A percentile compares a stretch with the other conserved stretches of the same genome.
Conservation (phyloP, 805 yeast species). For the Yarrowia sp. region DNA sequence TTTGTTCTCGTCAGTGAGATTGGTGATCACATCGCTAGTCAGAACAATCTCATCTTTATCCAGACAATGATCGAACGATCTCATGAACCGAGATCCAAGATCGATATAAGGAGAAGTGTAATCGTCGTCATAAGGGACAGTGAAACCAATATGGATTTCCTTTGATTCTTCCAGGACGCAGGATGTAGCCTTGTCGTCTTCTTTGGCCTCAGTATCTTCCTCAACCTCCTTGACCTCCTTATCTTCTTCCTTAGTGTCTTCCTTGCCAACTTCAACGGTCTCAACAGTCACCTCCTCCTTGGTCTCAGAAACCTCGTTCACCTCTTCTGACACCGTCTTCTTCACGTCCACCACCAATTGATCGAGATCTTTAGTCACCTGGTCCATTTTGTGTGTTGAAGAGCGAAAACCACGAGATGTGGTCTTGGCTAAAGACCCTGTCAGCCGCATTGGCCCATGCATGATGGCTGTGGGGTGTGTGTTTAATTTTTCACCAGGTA, state of each 20-base stretch:
- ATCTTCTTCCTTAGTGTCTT: not conserved
- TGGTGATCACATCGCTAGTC: not conserved
- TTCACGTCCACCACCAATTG: not conserved
- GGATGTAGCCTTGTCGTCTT: not conserved
- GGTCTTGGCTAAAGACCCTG: too few species aligned
- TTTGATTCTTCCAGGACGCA: not conserved
- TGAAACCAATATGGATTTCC: constrained; percentile 1
- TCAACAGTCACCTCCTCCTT: not conserved
- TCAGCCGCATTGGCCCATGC: not conserved
- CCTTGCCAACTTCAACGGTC: not conserved
- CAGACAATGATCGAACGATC: not conserved
- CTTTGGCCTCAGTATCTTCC: not conserved
- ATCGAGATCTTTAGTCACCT: not conserved
- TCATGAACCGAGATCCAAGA: not conserved
- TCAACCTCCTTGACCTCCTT: not conserved
- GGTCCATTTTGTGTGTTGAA: not conserved
- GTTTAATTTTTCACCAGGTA: not conserved
- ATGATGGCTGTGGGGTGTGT: not conserved
- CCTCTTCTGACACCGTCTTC: too few species aligned
- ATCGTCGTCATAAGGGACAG: not conserved
- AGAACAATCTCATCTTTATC: constrained; percentile 4
- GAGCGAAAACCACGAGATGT: too few species aligned
- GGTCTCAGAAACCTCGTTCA: too few species aligned
- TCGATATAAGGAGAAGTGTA: constrained; percentile 3
- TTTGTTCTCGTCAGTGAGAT: not conserved